phyloP scores from a whole-genome alignment of 2,329 filamentous ascomycete species.

The Chaetomiaceae sp. region DNA sequence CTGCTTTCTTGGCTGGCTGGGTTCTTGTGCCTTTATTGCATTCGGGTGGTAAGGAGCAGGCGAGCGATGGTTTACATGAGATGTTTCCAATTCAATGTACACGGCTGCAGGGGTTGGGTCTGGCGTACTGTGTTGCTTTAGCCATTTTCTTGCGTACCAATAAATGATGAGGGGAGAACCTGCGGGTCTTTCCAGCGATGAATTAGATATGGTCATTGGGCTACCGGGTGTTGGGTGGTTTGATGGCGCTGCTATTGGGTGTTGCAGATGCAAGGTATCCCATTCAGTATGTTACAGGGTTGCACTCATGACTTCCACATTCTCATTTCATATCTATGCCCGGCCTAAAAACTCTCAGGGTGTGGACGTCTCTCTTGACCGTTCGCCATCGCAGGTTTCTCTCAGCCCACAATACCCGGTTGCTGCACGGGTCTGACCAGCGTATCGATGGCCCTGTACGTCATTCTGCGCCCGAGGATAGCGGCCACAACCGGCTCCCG shows the following conservation, averaged over 20 bases:
- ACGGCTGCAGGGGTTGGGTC: conserved; percentile 3
- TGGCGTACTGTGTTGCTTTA: conserved; percentile 8
- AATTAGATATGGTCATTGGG: background rate
- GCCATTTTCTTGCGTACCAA: conserved; percentile 1
- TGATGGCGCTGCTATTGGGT: too few species aligned
- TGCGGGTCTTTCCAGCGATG: conserved; percentile 4
- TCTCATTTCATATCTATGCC: background rate
- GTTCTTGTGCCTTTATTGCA: conserved; percentile 7
- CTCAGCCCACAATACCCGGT: background rate
- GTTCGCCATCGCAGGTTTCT: too few species aligned
- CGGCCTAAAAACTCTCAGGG: too few species aligned
- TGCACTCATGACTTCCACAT: background rate
- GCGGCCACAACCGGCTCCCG: too few species aligned
- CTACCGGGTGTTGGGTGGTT: background rate
- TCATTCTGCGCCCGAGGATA: too few species aligned
- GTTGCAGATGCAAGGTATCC: too few species aligned
- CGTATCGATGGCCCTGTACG: too few species aligned
- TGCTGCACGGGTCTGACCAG: background rate
- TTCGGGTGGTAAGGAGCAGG: conserved; percentile 8
- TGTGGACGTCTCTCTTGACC: too few species aligned
- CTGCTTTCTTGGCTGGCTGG: background rate
- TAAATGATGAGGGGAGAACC: conserved; percentile 4
- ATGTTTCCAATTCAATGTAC: conserved; percentile 2
- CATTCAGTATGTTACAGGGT: too few species aligned
- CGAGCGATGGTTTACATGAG: conserved; percentile 5